These are phyloP conservation scores for Acacia confusa DNA, from an alignment of 306 rosid genomes.

Conservation along the genomic window DNA sequence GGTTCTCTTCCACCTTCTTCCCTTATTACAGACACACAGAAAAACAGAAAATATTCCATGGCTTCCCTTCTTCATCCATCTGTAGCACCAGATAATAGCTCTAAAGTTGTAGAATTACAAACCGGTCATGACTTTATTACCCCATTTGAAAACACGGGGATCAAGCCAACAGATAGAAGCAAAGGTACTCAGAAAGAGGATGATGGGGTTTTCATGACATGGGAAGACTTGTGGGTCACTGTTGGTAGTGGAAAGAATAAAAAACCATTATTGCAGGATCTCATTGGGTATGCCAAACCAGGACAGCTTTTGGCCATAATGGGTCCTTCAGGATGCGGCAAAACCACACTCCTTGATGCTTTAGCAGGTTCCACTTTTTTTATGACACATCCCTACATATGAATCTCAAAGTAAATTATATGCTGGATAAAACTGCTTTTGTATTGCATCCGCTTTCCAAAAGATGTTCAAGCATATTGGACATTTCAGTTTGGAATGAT, in stretches of 20 bases:
- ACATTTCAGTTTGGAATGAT: neutral
- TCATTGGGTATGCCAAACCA: constrained; percentile 60
- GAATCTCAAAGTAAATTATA: neutral
- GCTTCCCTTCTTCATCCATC: neutral
- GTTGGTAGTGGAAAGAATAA: constrained; percentile 29
- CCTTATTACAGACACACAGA: neutral
- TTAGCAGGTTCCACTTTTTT: constrained; percentile 50
- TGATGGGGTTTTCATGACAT: constrained; percentile 22
- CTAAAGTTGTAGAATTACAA: neutral
- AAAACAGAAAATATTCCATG: neutral
- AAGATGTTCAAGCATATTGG: neutral
- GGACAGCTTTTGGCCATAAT: constrained; percentile 69
- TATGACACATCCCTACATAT: neutral
- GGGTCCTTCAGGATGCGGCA: constrained; percentile 86
- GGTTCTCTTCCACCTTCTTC: neutral
- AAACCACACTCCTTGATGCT: constrained; percentile 70
- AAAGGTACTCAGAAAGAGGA: neutral
- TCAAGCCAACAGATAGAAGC: neutral
- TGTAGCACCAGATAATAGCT: neutral
- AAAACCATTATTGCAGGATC: constrained; percentile 34
- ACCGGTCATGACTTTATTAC: neutral
- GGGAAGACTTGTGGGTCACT: constrained; percentile 36
- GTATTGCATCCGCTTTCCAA: neutral
- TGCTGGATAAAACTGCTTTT: neutral
- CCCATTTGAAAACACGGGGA: neutral